Conservation (phyloP, 2,329 filamentous ascomycete species). For the Thermoascus crustaceus region DNA sequence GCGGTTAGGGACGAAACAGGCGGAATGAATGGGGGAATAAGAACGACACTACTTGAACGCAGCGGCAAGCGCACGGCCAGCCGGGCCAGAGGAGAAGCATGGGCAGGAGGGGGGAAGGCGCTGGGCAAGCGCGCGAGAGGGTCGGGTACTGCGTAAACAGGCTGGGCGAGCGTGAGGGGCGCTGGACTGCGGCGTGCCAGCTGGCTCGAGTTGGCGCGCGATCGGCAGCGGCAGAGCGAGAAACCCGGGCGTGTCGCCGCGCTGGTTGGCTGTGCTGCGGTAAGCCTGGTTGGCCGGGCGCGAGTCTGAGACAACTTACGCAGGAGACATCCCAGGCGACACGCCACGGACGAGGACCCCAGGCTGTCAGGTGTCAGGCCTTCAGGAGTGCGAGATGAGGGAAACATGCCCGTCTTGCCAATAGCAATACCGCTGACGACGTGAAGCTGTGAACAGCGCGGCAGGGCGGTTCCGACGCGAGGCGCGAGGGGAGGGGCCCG, state of each 20-base stretch:
- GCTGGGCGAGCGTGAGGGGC: constrained; percentile 4
- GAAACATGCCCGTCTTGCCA: no score
- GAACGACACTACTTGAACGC: no score
- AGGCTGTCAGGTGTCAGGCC: not conserved
- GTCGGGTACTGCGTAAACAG: constrained; percentile 6
- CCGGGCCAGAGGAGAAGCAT: not conserved
- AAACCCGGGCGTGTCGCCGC: not conserved
- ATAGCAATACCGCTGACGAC: no score
- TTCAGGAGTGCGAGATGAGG: not conserved
- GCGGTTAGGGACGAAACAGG: no score
- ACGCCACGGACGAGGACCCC: constrained; percentile 14
- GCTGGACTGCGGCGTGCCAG: constrained; percentile 15
- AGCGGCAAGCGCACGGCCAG: not conserved
- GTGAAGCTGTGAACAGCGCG: no score
- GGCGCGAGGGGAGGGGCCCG: no score
- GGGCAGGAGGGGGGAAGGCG: not conserved
- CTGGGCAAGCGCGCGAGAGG: constrained; percentile 10
- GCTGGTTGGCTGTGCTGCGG: constrained; percentile 12
- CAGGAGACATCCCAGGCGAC: constrained; percentile 20
- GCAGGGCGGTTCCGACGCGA: no score
- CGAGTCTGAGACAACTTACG: constrained; percentile 20
- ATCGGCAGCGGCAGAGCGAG: constrained; percentile 29
- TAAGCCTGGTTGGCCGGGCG: constrained; percentile 14
- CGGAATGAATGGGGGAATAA: no score
- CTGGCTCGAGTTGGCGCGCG: constrained; percentile 29